Conservation (phyloP, 495 filamentous ascomycete species). For the Cercophora newfieldiana region DNA sequence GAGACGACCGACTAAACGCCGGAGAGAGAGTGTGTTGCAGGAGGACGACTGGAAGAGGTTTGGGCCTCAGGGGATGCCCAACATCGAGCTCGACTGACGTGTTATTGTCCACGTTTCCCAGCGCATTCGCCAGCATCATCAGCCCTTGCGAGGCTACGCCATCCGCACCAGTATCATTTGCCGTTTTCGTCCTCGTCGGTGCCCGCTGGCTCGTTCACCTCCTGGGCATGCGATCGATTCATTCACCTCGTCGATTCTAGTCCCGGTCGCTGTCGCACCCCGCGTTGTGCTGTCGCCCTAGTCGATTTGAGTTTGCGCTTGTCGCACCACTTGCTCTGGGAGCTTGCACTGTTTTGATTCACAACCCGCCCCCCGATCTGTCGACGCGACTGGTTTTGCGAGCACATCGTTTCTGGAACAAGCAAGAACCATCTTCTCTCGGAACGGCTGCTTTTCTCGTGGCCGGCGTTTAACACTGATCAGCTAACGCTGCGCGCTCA, state of each 20-base stretch:
- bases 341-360: conserved; percentile 26
- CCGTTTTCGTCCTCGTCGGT: conserved; percentile 6
- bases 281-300: conserved; percentile 8
- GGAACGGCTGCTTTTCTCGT: background rate
- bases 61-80: conserved; percentile 26
- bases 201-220: conserved; percentile 27
- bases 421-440: background rate
- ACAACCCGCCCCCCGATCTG: background rate
- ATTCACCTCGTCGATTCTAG: conserved; percentile 10
- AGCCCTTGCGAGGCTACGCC: background rate
- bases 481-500: background rate
- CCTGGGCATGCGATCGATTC: background rate
- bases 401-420: conserved; percentile 13
- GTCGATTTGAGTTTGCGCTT: conserved; percentile 27
- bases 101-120: conserved; percentile 16
- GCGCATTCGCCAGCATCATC: background rate
- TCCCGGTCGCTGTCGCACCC: conserved; percentile 8
- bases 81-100: conserved; percentile 29
- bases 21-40: background rate
- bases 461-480: background rate
- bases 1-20: conserved; percentile 13
- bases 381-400: conserved; percentile 17
- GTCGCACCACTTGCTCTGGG: conserved; percentile 19
- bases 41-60: background rate
- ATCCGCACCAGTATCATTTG: background rate